Evolutionary conservation across 441 rosid genomes (phyloP), one percentile per base, ranked within the genome.

Genomic region (Corymbia calophylla): DNA sequence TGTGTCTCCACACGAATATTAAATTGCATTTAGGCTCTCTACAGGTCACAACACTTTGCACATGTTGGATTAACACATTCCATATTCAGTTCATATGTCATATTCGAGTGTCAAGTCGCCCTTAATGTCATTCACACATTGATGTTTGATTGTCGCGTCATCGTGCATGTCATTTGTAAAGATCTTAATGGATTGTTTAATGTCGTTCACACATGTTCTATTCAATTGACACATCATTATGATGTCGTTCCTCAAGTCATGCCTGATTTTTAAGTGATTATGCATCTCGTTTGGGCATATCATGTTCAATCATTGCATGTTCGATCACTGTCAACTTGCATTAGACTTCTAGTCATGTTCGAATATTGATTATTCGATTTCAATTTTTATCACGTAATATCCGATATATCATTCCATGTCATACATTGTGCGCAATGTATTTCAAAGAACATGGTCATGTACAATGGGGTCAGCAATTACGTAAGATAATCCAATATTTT

Each of bases 391-490:
- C 13, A 17, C 10, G 4, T 9, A 68, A 18, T 9, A 68, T 68
- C 44, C 14, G 0, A 32, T 70, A 19, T 32, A 6, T 70, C 8
- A 18, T 32, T 35, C 1, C 48, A 70, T 6, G 10, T 1, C 27
- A 35, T 35, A 5, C 3, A 35, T 70, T 39, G 10, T 9, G 16
- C 29, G 19, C 82, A 1, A 2, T 3, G 0, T 19, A 73, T 39
- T 35, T 73, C 5, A 39, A 3, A 39, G 47, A 5, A 39, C 16
- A 10, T 12, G 25, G 25, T 73, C 82, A 35, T 5, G n/a, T n/a
- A n/a, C n/a, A n/a, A n/a, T n/a, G n/a, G n/a, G n/a, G 10, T 11
- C 1, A 21, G 5, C 27, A 1, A 1, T 68, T 32, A 19, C 16
- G 8, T 16, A 73, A 73, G 49, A 6, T 39, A 9, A 39, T 73